Evolutionary conservation across 2,329 filamentous ascomycete genomes (phyloP), one percentile per base, ranked within the genome.

Genomic region (Thelonectria discophora): DNA sequence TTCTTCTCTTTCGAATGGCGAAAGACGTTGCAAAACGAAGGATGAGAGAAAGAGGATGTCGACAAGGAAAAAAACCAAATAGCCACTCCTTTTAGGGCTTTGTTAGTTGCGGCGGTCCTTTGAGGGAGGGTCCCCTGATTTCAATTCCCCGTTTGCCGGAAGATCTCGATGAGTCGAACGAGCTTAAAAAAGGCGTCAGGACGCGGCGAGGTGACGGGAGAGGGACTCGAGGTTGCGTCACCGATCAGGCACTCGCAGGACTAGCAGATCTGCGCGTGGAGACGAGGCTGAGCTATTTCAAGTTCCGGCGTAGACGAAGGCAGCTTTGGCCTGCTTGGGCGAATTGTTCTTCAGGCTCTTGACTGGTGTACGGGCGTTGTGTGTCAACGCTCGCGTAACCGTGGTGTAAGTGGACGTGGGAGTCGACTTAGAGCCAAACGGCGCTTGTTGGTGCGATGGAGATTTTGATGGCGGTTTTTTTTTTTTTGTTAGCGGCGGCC

Each of bases 221-320:
- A 61, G 48, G 51, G 54, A 52, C 45, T 68, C 60, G 45, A 63
- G 20, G 52, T 66, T 70, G 68, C 58, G 69, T 70, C 69, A 69
- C 62, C 66, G 63, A 66, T 63, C 62, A 68, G 65, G 68, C 55
- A 70, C 68, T 54, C 58, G 62, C 57, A 69, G 46, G 50, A 63
- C 47, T 58, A 61, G 63, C 53, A 66, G 68, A 67, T 70, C 65
- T 67, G 66, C 59, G 47, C 69, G 69, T 69, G 69, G 69, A 57
- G 66, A 68, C 62, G 55, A 66, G 63, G 65, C 63, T 64, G 68
- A 65, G 63, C 68, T 64, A 66, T 68, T 48, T 66, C 55, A 62
- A 51, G 54, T 67, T 67, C n/a, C 59, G 69, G 62, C 46, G 40
- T 59, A 32, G 56, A 49, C 60, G 68, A 50, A 60, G 24, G 62